A percentile compares a stretch with the other conserved stretches of the same genome.
Evolutionary conservation across 2,329 filamentous ascomycete species (phyloP).

Genomic region (Phialocephala subalpina): DNA sequence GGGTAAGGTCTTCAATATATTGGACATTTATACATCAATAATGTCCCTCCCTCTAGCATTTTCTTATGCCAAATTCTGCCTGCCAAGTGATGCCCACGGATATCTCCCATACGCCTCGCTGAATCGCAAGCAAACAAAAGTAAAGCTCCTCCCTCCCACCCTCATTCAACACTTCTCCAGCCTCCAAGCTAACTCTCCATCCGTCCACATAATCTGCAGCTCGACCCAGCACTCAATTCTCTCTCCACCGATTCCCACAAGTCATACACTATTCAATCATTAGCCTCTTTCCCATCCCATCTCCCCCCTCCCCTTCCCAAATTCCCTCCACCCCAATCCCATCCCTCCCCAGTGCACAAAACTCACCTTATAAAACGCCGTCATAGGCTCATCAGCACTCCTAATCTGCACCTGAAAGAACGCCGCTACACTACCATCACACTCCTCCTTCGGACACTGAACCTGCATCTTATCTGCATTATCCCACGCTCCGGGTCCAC

Average conservation of each 20-base stretch:
- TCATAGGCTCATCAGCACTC: conserved; percentile 98
- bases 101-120: conserved; percentile 37
- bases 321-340: no score
- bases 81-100: not conserved
- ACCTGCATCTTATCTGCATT: conserved; percentile 86
- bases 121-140: conserved; percentile 34
- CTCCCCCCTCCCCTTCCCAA: conserved; percentile 16
- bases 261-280: conserved; percentile 64
- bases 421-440: conserved; percentile 84
- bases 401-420: conserved; percentile 98
- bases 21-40: not conserved
- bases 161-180: not conserved
- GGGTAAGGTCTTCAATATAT: conserved; percentile 1
- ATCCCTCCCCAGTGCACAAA: not conserved
- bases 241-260: conserved; percentile 71
- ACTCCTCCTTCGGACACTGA: conserved; percentile 83
- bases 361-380: conserved; percentile 86
- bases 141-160: conserved; percentile 20
- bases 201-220: not conserved
- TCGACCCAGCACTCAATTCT: conserved; percentile 56
- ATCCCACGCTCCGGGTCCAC: conserved; percentile 87
- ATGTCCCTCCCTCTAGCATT: not conserved
- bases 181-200: not conserved
- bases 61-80: not conserved
- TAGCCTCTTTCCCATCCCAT: conserved; percentile 37